Evolutionary conservation across 768 basidiomycete species (phyloP), one percentile per base, ranked within the genome.

Genomic region (Phanerodontia chrysosporium): DNA sequence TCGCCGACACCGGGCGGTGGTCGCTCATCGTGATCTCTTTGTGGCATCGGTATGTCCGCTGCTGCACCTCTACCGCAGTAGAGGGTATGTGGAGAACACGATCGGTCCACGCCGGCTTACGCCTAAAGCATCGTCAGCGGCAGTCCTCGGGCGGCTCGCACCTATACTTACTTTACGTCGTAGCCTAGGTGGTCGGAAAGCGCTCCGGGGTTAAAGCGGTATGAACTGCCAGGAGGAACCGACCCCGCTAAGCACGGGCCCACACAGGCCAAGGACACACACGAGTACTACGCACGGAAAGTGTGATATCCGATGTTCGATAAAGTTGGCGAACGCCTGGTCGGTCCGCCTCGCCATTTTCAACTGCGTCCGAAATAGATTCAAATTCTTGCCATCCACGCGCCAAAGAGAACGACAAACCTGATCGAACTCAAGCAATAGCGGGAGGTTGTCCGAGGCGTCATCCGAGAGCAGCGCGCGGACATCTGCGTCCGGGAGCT

Each of bases 41-140:
- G 64, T 90, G 83, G 49, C 79, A 77, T 10, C 71, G 67, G 65
- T 94, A 95, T 3, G 80, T 75, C 13, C 73, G 65, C 61, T 84
- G 86, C 10, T 70, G 68, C 14, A 89, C 69, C 2, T 64, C 61
- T 49, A 76, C 73, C 25, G 62, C 67, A 27, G 69, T 68, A 24
- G 72, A 75, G 1, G 74, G 66, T 72, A 86, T 77, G 66, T 83
- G 76, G 45, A 92, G 72, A 21, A 95, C 80, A 5, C 92, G 84
- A 69, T 95, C 92, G 29, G 91, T 93, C 90, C 90, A 93, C 16
- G 90, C 91, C 14, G 91, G 91, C 66, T 85, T 88, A 39, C 91
- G 87, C 67, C 86, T 86, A 62, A 25, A 48, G 29, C 44, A 18
- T 49, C 45, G 44, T 60, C 42, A 59, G 27, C 18, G 44, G 42